Base-by-base conservation (phyloP, 148 eudicot species). In the Amaranthus cruentus region DNA sequence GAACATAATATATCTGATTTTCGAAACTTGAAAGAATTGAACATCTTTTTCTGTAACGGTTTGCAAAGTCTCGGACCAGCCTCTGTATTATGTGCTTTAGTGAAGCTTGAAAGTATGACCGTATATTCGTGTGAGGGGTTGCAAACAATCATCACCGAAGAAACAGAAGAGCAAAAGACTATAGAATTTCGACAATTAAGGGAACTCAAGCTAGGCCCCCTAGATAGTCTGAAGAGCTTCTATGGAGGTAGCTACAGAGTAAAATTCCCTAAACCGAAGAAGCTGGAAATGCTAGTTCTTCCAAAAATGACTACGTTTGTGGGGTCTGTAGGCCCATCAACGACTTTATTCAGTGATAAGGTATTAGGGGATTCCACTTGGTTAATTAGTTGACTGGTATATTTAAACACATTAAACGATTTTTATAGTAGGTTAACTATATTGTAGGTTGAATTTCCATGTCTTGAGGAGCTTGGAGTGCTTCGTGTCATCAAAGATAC, bases 251-350 rank as follows among this genome's bases (percentile, higher is more conserved):
- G 28, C 53, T 42, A 55, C 28, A 11, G 4, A 5, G 61, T 70
- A n/a, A 21, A 55, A 50, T 70, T 70, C 48, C 73, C 73, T 38
- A 43, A 54, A 6, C 56, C 55, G 73, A 55, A 42, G 56, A 49
- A 12, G 4, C 62, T 70, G 38, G 43, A 0, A 6, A 54, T 60
- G 4, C 2, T 2, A 0, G 4, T n/a, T n/a, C 28, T 9, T 0
- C 3, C 7, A 0, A 60, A 14, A 3, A 6, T 60, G 63, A 18
- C 28, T 4, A 60, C 4, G 5, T 60, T 60, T 60, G 63, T 9
- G n/a, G 63, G 18, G 63, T 60, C 8, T 15, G 6, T 3, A n/a
- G 4, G 28, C 63, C n/a, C n/a, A n/a, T 60, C 63, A 7, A 14
- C 63, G 0, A 9, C 11, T 28, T 55, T 42, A 54, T 70, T 70